Base-by-base conservation (phyloP, 2,329 filamentous ascomycete genomes). In the Alternaria hordeiaustralica region DNA sequence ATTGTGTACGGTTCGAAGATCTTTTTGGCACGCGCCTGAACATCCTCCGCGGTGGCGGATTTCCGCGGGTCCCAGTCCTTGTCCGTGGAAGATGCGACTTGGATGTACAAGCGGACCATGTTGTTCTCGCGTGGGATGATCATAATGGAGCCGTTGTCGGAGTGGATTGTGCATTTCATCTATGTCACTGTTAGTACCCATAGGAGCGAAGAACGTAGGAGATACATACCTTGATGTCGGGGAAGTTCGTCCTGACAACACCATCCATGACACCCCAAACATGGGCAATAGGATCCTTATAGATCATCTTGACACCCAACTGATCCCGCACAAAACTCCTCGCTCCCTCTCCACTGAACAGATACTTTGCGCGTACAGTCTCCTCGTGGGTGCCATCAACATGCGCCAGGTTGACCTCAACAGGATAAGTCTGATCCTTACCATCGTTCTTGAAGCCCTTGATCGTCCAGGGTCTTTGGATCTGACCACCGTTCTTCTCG, bases 351-450 rank as follows among this genome's bases (percentile, higher is more conserved):
- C 87, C 88, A 71, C 86, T 87, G 78, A 89, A 89, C 12, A 89
- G 79, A 64, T 89, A 89, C 78, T 89, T 89, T 44, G 87, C 80
- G 60, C 87, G 83, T 11, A 89, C 83, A 2, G 83, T 94, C 81
- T 96, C 91, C 41, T 84, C 85, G 9, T 85, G 82, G 21, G 87
- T 88, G 28, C 92, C 92, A 73, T 97, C 91, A 13, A 94, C 85
- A 71, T 94, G 91, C 75, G 90, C 88, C 51, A 97, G 82, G 62
- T 89, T 85, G 26, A 97, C 93, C 68, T 92, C 87, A 2, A 97
- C 92, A 1, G 94, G 94, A 75, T 96, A 96, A 23, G 88, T 87
- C 69, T 88, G 84, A 69, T 89, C 86, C 59, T 82, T 79, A 26
- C 84, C 87, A 72, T 88, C 86, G 58, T 88, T 89, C 71, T 86